phyloP scores from a whole-genome alignment of 108 stramenopile genomes.

The Cyclotella baltica region DNA sequence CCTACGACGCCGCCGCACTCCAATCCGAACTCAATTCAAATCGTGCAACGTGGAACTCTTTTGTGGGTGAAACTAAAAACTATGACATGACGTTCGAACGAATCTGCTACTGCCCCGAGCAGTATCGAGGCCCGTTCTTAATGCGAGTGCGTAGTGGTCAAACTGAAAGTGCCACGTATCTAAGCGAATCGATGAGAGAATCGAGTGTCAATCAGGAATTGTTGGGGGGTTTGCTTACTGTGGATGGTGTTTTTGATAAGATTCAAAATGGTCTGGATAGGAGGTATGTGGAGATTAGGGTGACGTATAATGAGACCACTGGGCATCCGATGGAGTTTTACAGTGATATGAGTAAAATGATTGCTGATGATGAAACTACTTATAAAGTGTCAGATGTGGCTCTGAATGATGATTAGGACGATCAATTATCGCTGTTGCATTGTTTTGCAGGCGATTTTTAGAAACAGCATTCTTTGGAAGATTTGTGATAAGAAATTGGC shows the following conservation, averaged over 20 bases:
- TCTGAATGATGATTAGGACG: background rate
- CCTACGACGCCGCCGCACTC: conserved; percentile 8
- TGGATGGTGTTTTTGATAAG: conserved; percentile 32
- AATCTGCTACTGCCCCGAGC: conserved; percentile 21
- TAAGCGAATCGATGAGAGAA: background rate
- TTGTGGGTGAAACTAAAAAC: background rate
- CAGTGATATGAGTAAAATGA: conserved; percentile 14
- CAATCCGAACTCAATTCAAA: conserved; percentile 1
- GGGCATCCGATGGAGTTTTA: conserved; percentile 24
- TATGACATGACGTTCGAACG: conserved; percentile 21
- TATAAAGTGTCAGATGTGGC: conserved; percentile 16
- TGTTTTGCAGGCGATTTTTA: no score
- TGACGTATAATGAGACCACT: conserved; percentile 30
- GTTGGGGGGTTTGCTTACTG: conserved; percentile 21
- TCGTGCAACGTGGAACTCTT: conserved; percentile 5
- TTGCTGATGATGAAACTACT: conserved; percentile 43
- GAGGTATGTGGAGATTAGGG: conserved; percentile 5
- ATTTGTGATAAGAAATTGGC: no score
- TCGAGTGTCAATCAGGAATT: conserved; percentile 13
- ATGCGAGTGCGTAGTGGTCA: conserved; percentile 17
- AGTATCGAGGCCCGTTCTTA: conserved; percentile 17
- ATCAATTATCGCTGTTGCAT: no score
- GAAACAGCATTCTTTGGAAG: no score
- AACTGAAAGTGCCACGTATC: conserved; percentile 13
- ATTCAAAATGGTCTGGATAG: conserved; percentile 31